These are phyloP conservation scores for Calamus simplicifolius DNA, from an alignment of 176 grass and related monocot species.

Conservation along the genomic window DNA sequence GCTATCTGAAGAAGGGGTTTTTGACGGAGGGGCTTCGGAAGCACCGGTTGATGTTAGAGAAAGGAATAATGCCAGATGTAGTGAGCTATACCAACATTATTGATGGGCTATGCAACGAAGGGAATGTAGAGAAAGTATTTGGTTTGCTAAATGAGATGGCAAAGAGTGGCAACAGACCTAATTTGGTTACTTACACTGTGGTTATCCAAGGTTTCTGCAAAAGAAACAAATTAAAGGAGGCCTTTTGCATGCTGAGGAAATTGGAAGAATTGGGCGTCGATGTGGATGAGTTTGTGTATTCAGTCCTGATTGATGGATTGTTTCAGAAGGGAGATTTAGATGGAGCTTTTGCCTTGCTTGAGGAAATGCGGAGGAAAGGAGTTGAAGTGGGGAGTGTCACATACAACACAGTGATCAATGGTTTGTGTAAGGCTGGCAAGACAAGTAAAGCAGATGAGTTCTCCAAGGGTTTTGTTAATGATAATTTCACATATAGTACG, in stretches of 20 bases:
- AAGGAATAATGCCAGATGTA: conserved; percentile 39
- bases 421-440: conserved; percentile 63
- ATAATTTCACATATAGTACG: conserved; percentile 84
- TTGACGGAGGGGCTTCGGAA: conserved; percentile 54
- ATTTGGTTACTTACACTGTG: conserved; percentile 70
- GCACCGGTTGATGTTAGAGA: conserved; percentile 43
- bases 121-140: conserved; percentile 65
- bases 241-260: conserved; percentile 44
- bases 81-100: conserved; percentile 62
- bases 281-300: conserved; percentile 56
- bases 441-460: conserved; percentile 49
- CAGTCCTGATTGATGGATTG: conserved; percentile 59
- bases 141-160: conserved; percentile 60
- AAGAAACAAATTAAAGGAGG: conserved; percentile 56
- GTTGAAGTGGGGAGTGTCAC: conserved; percentile 35
- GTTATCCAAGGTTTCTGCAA: conserved; percentile 68
- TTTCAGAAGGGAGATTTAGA: conserved; percentile 47
- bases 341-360: conserved; percentile 44
- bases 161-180: conserved; percentile 26
- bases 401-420: conserved; percentile 66
- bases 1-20: conserved; percentile 36
- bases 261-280: conserved; percentile 44
- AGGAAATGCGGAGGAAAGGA: conserved; percentile 54
- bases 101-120: conserved; percentile 59
- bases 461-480: conserved; percentile 39